Base-by-base conservation (phyloP, 805 yeast species). In the Suhomyces canberraensis region DNA sequence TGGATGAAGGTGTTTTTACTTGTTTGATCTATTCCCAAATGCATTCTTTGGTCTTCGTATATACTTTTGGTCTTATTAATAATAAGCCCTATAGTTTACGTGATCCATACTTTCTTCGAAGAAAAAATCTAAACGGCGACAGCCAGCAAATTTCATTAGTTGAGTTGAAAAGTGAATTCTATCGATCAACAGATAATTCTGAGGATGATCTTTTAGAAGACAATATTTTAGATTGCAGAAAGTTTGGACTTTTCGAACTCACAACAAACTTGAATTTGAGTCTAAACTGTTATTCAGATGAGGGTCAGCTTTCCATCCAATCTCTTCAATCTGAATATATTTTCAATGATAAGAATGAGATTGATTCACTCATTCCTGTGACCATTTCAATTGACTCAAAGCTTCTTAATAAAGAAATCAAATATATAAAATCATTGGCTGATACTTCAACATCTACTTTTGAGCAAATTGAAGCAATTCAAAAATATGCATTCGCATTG, bases 11-110 rank as follows among this genome's bases (percentile, higher is more conserved):
- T 18, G 29, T 25, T 4, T 58, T 46, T 35, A 28, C 49, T 16
- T 61, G 67, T 31, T 25, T 51, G 17, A 39, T 66, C 1, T 57
- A 54, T 37, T 65, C 72, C 1, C 54, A 54, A 17, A 20, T 53
- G 5, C 46, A 52, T 7, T 71, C 73, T 1, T 36, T 58, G 3
- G 41, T 57, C 2, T 25, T 65, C 3, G 48, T 65, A 3, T 63
- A 50, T 38, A 62, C 64, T 17, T 66, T 72, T 42, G 63, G 62
- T 8, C 22, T 50, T 15, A 52, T 44, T 9, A 52, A 56, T 16
- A 65, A 58, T 0, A 40, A 56, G 9, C 75, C 77, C 0, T 54
- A 51, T 20, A 60, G 69, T 4, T 37, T 60, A 6, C 56, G 58
- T 28, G 76, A 72, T 41, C 69, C 69, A 3, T 61, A 58, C 40